phyloP scores from a whole-genome alignment of 1,139 yeast genomes.

The Yamadazyma aaseri region DNA sequence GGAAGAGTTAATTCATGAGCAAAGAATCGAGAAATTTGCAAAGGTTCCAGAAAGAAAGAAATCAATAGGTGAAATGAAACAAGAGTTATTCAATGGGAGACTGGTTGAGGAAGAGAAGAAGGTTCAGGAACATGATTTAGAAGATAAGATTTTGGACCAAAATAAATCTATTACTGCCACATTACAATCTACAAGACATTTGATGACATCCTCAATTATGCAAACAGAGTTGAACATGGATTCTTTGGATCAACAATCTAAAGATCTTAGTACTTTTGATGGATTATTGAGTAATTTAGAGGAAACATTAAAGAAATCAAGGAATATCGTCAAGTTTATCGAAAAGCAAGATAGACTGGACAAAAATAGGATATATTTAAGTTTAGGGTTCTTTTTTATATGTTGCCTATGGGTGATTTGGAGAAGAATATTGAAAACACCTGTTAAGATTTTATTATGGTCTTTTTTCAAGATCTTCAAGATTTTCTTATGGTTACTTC shows the following conservation, averaged over 20 bases:
- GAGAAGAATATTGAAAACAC: slow-evolving; percentile 59
- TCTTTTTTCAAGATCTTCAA: slow-evolving; percentile 48
- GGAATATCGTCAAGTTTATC: slow-evolving; percentile 56
- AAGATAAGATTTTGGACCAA: slow-evolving; percentile 41
- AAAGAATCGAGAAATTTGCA: slow-evolving; percentile 25
- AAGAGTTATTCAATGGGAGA: slow-evolving; percentile 14
- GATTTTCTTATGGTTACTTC: slow-evolving; percentile 30
- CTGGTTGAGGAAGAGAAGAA: slow-evolving; percentile 17
- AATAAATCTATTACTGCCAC: slow-evolving; percentile 55
- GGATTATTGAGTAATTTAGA: slow-evolving; percentile 54
- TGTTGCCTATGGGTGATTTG: slow-evolving; percentile 66
- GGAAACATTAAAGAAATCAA: slow-evolving; percentile 52
- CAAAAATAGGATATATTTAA: slow-evolving; percentile 55
- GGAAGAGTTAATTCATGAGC: slow-evolving; percentile 27
- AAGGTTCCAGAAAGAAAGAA: slow-evolving; percentile 14
- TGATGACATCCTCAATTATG: slow-evolving; percentile 53
- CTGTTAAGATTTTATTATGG: slow-evolving; percentile 60
- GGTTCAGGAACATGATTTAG: slow-evolving; percentile 18
- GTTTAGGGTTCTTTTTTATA: slow-evolving; percentile 54
- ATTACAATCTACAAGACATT: slow-evolving; percentile 51
- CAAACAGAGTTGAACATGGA: slow-evolving; percentile 65
- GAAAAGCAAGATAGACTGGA: slow-evolving; percentile 69
- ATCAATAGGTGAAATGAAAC: slow-evolving; percentile 13
- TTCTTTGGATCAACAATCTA: slow-evolving; percentile 58
- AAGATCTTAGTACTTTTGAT: slow-evolving; percentile 53